These are phyloP conservation scores for Hanseniaspora mollemarum DNA, from an alignment of 805 yeast species.

Conservation along the genomic window DNA sequence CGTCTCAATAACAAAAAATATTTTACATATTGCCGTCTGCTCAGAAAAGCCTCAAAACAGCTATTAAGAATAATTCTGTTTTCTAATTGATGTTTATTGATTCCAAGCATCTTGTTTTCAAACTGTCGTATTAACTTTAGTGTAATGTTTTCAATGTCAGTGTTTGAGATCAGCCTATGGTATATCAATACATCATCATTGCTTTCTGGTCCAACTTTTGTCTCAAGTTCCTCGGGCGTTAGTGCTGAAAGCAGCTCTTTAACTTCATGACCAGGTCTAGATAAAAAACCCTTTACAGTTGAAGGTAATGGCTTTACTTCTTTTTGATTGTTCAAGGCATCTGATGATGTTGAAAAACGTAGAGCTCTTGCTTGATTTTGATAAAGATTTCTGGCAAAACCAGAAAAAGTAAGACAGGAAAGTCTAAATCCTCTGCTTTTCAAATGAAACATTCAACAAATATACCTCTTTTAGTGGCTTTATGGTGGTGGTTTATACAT, in stretches of 20 bases:
- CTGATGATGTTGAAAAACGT: not conserved
- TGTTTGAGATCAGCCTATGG: constrained; percentile 9
- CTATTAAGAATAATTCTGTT: constrained; percentile 2
- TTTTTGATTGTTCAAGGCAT: not conserved
- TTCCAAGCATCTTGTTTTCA: constrained; percentile 13
- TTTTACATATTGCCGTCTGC: constrained; percentile 7
- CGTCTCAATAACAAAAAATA: constrained; percentile 1
- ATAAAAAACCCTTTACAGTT: constrained; percentile 2
- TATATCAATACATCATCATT: not conserved
- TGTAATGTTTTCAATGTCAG: constrained; percentile 1
- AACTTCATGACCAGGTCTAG: constrained; percentile 10
- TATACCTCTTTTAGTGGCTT: too few species aligned
- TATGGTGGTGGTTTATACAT: too few species aligned
- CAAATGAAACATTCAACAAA: not conserved
- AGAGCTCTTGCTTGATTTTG: not conserved
- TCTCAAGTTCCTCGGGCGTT: not conserved
- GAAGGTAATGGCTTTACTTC: constrained; percentile 1
- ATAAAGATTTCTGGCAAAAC: not conserved
- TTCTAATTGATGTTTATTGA: not conserved
- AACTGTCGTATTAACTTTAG: not conserved
- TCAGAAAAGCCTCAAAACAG: not conserved
- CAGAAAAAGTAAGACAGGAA: too few species aligned
- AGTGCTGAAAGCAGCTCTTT: not conserved
- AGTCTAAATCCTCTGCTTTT: not conserved
- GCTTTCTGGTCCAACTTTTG: not conserved